Evolutionary conservation across 169 alveolate genomes (phyloP).

Genomic region (Plasmodium fragile): DNA sequence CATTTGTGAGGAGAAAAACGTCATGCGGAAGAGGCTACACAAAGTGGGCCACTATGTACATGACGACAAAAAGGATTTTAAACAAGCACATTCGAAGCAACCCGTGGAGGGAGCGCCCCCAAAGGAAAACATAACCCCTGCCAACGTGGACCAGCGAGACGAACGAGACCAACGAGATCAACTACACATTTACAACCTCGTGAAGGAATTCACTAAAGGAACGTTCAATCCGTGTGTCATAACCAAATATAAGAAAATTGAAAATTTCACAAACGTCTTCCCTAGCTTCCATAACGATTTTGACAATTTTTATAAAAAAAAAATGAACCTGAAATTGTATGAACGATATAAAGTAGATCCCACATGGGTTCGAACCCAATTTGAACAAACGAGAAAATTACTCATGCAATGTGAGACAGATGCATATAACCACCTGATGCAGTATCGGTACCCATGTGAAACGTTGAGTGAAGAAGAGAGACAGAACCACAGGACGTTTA

Average conservation of each 20-base stretch:
- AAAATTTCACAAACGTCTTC: slow-evolving; percentile 26
- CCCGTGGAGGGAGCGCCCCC: neutral
- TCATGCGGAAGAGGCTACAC: neutral
- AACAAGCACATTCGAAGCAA: neutral
- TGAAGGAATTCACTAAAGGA: slow-evolving; percentile 31
- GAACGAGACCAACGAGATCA: too few species aligned
- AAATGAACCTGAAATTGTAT: slow-evolving; percentile 48
- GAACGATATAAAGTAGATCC: slow-evolving; percentile 16
- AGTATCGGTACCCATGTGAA: slow-evolving; percentile 29
- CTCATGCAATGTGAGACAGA: neutral
- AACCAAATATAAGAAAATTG: slow-evolving; percentile 34
- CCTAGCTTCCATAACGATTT: slow-evolving; percentile 47
- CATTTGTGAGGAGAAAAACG: slow-evolving; percentile 1
- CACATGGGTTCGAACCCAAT: neutral
- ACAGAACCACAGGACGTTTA: slow-evolving; percentile 46
- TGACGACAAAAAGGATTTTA: too few species aligned
- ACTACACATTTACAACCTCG: neutral
- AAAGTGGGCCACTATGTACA: too few species aligned
- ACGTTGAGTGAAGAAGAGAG: slow-evolving; percentile 35
- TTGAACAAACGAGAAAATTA: slow-evolving; percentile 29
- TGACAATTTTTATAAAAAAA: slow-evolving; percentile 34
- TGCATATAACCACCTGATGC: slow-evolving; percentile 29
- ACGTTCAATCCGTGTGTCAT: slow-evolving; percentile 29
- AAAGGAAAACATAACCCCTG: neutral
- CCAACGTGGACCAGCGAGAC: neutral